A percentile compares a stretch with the other conserved stretches of the same genome.
Conservation (phyloP, 2,329 filamentous ascomycete species). For the Reticulascus tulasneorum region DNA sequence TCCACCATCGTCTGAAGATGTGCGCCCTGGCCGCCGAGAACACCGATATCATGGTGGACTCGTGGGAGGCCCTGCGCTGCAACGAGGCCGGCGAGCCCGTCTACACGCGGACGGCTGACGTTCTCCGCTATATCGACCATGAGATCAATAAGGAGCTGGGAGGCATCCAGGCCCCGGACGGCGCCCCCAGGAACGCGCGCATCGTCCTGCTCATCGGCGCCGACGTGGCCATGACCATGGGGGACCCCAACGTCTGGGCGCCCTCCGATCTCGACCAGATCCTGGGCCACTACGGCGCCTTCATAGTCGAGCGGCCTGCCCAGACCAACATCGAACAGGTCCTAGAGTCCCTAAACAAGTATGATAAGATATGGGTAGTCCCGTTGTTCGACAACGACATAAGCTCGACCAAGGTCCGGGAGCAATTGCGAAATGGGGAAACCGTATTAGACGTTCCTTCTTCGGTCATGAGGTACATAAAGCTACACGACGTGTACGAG, state of each 20-base stretch:
- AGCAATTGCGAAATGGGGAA: too few species aligned
- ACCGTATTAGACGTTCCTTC: slow-evolving; percentile 74
- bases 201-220: slow-evolving; percentile 81
- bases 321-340: slow-evolving; percentile 89
- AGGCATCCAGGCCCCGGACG: slow-evolving; percentile 75
- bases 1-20: slow-evolving; percentile 76
- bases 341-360: slow-evolving; percentile 73
- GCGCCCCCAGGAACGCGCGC: slow-evolving; percentile 57
- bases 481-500: slow-evolving; percentile 62
- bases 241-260: slow-evolving; percentile 73
- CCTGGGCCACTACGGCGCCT: slow-evolving; percentile 74
- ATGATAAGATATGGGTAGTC: too few species aligned
- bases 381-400: too few species aligned
- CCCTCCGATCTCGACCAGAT: slow-evolving; percentile 84
- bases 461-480: slow-evolving; percentile 71
- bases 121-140: slow-evolving; percentile 85
- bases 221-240: slow-evolving; percentile 72
- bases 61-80: too few species aligned
- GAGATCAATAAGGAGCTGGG: slow-evolving; percentile 79
- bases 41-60: slow-evolving; percentile 78
- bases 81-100: slow-evolving; percentile 80
- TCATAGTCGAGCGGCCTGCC: slow-evolving; percentile 82
- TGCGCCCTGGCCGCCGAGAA: slow-evolving; percentile 75
- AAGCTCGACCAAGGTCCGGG: slow-evolving; percentile 18
- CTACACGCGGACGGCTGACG: slow-evolving; percentile 84